phyloP scores from a whole-genome alignment of 306 rosid species.

The Bauhinia variegata region DNA sequence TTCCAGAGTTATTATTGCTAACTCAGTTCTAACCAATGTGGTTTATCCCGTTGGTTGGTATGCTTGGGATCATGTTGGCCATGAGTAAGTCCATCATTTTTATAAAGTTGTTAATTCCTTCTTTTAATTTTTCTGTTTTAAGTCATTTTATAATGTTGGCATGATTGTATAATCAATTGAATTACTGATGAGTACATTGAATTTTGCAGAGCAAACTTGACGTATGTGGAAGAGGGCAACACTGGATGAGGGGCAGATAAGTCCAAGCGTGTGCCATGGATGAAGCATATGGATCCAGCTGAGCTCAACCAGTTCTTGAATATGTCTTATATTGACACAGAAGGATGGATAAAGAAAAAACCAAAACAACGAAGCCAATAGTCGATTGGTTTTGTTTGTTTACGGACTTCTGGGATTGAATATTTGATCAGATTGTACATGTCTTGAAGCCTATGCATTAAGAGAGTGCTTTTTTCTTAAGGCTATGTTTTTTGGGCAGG shows the following conservation, averaged over 20 bases:
- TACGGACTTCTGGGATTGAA: no score
- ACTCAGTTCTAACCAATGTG: background rate
- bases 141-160: no score
- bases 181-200: no score
- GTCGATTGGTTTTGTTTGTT: no score
- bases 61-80: conserved; percentile 27
- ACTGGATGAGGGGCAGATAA: conserved; percentile 40
- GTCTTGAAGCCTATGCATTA: no score
- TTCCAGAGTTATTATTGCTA: conserved; percentile 40
- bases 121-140: no score
- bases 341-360: conserved; percentile 35
- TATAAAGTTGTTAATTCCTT: no score
- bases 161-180: no score
- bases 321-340: conserved; percentile 32
- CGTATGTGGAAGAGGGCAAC: conserved; percentile 30
- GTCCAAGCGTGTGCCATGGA: conserved; percentile 41
- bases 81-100: conserved; percentile 12
- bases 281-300: background rate
- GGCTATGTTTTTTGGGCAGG: no score
- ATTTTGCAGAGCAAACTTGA: conserved; percentile 23
- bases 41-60: conserved; percentile 42
- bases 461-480: no score
- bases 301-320: background rate
- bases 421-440: no score
- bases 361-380: no score